Conservation (phyloP, 2,329 filamentous ascomycete species). For the Septoria linicola region DNA sequence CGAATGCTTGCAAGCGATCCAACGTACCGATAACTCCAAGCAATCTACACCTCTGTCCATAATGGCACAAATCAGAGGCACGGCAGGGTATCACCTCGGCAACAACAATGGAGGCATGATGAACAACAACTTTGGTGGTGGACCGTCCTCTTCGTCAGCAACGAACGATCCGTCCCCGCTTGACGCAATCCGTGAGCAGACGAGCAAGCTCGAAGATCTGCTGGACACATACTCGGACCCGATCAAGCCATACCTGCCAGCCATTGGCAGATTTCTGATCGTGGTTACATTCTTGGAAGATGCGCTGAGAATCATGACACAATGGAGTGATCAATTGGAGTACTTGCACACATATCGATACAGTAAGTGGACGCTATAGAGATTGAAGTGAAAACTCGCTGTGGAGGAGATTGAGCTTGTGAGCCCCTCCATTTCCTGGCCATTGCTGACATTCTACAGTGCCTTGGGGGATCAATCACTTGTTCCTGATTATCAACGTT, state of each 20-base stretch:
- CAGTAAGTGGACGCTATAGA: slow-evolving; percentile 61
- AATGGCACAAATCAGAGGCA: slow-evolving; percentile 62
- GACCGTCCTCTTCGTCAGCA: slow-evolving; percentile 51
- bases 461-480: slow-evolving; percentile 79
- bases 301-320: slow-evolving; percentile 90
- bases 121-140: slow-evolving; percentile 25
- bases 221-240: slow-evolving; percentile 86
- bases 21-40: neutral
- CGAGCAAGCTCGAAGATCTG: slow-evolving; percentile 96
- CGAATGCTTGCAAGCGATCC: too few relatives aligned
- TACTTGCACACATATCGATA: slow-evolving; percentile 91
- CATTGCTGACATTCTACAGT: slow-evolving; percentile 56
- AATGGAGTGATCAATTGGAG: slow-evolving; percentile 92
- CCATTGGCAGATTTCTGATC: slow-evolving; percentile 94
- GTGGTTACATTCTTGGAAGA: slow-evolving; percentile 98
- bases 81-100: slow-evolving; percentile 79
- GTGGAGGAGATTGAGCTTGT: too few relatives aligned
- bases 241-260: slow-evolving; percentile 94
- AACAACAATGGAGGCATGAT: slow-evolving; percentile 58
- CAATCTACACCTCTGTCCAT: slow-evolving; percentile 16
- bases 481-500: slow-evolving; percentile 90
- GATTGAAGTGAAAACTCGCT: neutral
- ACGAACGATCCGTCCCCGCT: slow-evolving; percentile 72
- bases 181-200: slow-evolving; percentile 88
- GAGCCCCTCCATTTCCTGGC: too few relatives aligned